A percentile compares a stretch with the other conserved stretches of the same genome.
Evolutionary conservation across 1,284 basidiomycete species (phyloP).

Genomic region (Puccinia novopanici): DNA sequence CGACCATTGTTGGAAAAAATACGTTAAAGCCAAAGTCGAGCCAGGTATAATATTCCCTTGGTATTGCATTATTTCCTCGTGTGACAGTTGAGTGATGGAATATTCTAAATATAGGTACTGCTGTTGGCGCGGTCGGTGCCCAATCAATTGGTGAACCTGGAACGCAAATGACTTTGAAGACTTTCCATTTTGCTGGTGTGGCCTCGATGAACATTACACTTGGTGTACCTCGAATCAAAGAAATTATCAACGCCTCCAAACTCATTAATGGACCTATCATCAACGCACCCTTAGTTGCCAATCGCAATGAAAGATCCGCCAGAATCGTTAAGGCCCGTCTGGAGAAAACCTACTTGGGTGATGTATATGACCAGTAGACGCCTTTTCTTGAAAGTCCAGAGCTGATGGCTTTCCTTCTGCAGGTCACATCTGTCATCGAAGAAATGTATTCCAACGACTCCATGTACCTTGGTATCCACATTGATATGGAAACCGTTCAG

Average conservation of each 20-base stretch:
- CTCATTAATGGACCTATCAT: constrained; percentile 97
- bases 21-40: constrained; percentile 90
- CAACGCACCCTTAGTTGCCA: constrained; percentile 84
- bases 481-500: constrained; percentile 84
- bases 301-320: constrained; percentile 71
- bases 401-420: background rate
- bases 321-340: constrained; percentile 95
- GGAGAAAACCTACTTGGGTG: constrained; percentile 91
- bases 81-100: background rate
- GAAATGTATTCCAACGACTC: constrained; percentile 93
- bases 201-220: constrained; percentile 99
- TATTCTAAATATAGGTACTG: constrained; percentile 62
- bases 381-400: background rate
- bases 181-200: constrained; percentile 99
- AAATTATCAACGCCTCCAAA: constrained; percentile 99
- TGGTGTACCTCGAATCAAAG: constrained; percentile 98
- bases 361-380: constrained; percentile 59
- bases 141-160: constrained; percentile 99
- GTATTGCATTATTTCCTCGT: background rate
- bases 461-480: constrained; percentile 88
- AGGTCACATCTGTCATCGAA: constrained; percentile 83
- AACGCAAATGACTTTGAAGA: constrained; percentile 99
- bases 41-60: constrained; percentile 66
- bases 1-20: constrained; percentile 83
- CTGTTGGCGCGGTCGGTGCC: constrained; percentile 96